Conservation (phyloP, 2,329 filamentous ascomycete genomes). For the Fusarium sp. region DNA sequence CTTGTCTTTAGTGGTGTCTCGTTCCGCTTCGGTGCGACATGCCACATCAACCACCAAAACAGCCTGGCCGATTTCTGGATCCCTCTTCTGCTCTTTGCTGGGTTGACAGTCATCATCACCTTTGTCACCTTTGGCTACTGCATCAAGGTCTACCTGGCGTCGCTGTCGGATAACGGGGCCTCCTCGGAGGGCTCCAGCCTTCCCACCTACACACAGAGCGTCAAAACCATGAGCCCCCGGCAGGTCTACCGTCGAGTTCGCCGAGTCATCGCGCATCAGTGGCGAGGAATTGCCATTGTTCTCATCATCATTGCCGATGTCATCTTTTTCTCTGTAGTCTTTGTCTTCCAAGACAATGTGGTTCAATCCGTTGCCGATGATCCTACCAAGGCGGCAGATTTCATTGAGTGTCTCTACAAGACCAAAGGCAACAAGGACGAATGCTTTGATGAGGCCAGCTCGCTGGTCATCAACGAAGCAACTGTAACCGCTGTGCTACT, state of each 20-base stretch:
- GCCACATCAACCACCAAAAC: constrained; percentile 91
- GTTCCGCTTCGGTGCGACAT: constrained; percentile 89
- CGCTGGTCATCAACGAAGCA: constrained; percentile 75
- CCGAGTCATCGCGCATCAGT: constrained; percentile 89
- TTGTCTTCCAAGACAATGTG: constrained; percentile 85
- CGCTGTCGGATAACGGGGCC: constrained; percentile 75
- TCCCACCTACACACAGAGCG: constrained; percentile 75
- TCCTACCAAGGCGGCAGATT: constrained; percentile 64
- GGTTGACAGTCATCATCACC: constrained; percentile 79
- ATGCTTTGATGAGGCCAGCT: constrained; percentile 69
- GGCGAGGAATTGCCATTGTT: constrained; percentile 91
- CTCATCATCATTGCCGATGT: constrained; percentile 90
- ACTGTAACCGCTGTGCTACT: constrained; percentile 84
- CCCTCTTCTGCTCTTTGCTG: constrained; percentile 81
- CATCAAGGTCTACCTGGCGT: constrained; percentile 91
- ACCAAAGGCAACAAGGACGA: constrained; percentile 64
- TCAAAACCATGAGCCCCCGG: constrained; percentile 79
- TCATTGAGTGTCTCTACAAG: constrained; percentile 75
- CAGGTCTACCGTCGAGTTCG: constrained; percentile 88
- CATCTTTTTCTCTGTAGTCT: constrained; percentile 91
- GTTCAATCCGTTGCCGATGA: constrained; percentile 67
- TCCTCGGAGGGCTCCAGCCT: constrained; percentile 77
- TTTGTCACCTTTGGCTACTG: constrained; percentile 90
- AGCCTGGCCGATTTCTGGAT: constrained; percentile 90
- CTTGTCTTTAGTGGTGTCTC: constrained; percentile 90